These are phyloP conservation scores for Phialophora macrospora DNA, from an alignment of 2,329 filamentous ascomycete genomes.

Conservation along the genomic window DNA sequence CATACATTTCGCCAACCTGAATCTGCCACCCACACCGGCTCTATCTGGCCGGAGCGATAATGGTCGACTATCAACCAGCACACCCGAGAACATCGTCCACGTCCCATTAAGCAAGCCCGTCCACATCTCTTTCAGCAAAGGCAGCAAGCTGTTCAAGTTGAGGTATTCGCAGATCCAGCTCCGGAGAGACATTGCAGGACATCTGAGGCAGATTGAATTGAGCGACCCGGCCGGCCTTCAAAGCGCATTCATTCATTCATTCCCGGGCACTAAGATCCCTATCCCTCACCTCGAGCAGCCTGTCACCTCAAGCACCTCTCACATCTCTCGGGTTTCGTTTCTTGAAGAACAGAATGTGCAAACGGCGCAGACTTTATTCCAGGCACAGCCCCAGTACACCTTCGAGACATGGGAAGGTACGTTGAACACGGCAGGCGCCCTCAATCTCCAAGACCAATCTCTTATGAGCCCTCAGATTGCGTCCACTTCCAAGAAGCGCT, in stretches of 20 bases:
- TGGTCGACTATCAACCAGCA: constrained; percentile 36
- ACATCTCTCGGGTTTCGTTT: constrained; percentile 48
- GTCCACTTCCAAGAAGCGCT: constrained; percentile 49
- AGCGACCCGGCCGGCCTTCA: constrained; percentile 47
- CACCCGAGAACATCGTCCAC: constrained; percentile 30
- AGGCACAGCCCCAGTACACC: constrained; percentile 49
- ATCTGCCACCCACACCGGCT: constrained; percentile 41
- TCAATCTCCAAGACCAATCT: not conserved
- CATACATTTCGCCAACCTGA: constrained; percentile 40
- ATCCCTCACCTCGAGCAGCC: constrained; percentile 52
- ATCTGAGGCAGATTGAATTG: constrained; percentile 46
- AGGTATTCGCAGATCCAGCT: constrained; percentile 49
- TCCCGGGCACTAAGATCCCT: constrained; percentile 46
- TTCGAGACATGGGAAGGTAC: constrained; percentile 50
- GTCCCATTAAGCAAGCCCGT: constrained; percentile 27
- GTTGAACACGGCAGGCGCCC: constrained; percentile 7
- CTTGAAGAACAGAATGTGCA: constrained; percentile 52
- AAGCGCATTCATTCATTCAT: constrained; percentile 46
- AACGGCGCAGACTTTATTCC: constrained; percentile 46
- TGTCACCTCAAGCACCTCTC: constrained; percentile 43
- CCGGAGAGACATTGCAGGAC: constrained; percentile 47
- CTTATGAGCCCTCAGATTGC: constrained; percentile 44
- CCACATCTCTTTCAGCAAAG: constrained; percentile 46
- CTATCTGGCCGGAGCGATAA: constrained; percentile 39
- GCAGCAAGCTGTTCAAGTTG: constrained; percentile 48